Conservation (phyloP, 2,329 filamentous ascomycete genomes). For the Colletotrichum sp. region DNA sequence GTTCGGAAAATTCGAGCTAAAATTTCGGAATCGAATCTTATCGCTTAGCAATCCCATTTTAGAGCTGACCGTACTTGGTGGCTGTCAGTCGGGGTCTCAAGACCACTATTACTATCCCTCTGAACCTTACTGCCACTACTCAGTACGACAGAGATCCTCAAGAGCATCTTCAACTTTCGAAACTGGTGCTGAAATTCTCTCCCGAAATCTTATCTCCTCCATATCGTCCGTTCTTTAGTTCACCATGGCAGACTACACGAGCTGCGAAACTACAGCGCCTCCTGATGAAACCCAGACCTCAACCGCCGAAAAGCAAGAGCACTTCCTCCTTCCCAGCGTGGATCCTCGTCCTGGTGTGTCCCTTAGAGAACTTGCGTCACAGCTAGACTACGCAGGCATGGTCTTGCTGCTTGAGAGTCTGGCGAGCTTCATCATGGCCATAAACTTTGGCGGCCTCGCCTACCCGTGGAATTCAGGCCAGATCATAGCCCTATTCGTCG, state of each 20-base stretch:
- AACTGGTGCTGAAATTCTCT: too few relatives aligned
- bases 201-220: not conserved
- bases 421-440: slow-evolving; percentile 47
- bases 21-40: not conserved
- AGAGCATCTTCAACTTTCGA: not conserved
- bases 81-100: not conserved
- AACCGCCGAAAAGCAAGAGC: not conserved
- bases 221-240: not conserved
- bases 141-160: fast-evolving
- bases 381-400: slow-evolving; percentile 51
- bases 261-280: not conserved
- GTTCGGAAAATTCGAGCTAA: not conserved
- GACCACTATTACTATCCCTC: not conserved
- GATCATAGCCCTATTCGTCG: slow-evolving; percentile 50
- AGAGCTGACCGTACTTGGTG: not conserved
- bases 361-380: slow-evolving; percentile 30
- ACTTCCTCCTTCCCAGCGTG: slow-evolving; percentile 26
- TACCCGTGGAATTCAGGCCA: slow-evolving; percentile 51
- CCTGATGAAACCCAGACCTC: not conserved
- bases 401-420: slow-evolving; percentile 45
- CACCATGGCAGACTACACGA: not conserved
- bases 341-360: slow-evolving; percentile 21
- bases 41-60: not conserved
- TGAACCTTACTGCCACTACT: not conserved
- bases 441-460: slow-evolving; percentile 53